These are phyloP conservation scores for Verticillium nonalfalfae DNA, from an alignment of 2,329 filamentous ascomycete species.

Conservation along the genomic window DNA sequence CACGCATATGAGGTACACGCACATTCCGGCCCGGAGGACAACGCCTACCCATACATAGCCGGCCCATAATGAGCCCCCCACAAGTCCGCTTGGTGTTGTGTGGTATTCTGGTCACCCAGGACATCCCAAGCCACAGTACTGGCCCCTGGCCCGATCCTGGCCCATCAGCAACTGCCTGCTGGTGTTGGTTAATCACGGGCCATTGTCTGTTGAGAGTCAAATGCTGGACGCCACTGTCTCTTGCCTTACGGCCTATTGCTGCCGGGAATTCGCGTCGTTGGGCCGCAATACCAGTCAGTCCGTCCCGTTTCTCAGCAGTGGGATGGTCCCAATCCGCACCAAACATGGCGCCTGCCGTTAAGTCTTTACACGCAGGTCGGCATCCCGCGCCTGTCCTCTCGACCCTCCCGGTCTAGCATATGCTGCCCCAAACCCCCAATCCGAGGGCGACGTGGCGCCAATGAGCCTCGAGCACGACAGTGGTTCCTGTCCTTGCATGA, in stretches of 20 bases:
- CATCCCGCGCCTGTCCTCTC: background rate
- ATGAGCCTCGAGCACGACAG: constrained; percentile 8
- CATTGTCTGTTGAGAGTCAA: background rate
- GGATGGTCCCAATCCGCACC: constrained; percentile 1
- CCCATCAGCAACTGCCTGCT: background rate
- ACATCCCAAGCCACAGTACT: background rate
- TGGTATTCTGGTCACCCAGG: background rate
- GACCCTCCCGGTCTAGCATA: background rate
- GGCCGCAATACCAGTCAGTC: constrained; percentile 10
- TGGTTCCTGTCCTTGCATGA: constrained; percentile 1
- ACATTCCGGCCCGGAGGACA: background rate
- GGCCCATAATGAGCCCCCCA: background rate
- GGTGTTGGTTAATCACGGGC: background rate
- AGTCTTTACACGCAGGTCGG: background rate
- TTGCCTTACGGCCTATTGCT: constrained; percentile 3
- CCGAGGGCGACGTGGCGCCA: constrained; percentile 15
- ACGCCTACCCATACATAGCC: background rate
- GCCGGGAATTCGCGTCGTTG: constrained; percentile 8
- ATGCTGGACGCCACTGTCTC: background rate
- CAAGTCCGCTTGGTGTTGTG: background rate
- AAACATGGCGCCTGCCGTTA: background rate
- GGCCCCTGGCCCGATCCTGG: background rate
- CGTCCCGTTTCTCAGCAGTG: constrained; percentile 2
- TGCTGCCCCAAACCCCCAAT: constrained; percentile 3
- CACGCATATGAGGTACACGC: background rate